Evolutionary conservation across 2,329 filamentous ascomycete species (phyloP).

Genomic region (Pestalotiopsis sp.): DNA sequence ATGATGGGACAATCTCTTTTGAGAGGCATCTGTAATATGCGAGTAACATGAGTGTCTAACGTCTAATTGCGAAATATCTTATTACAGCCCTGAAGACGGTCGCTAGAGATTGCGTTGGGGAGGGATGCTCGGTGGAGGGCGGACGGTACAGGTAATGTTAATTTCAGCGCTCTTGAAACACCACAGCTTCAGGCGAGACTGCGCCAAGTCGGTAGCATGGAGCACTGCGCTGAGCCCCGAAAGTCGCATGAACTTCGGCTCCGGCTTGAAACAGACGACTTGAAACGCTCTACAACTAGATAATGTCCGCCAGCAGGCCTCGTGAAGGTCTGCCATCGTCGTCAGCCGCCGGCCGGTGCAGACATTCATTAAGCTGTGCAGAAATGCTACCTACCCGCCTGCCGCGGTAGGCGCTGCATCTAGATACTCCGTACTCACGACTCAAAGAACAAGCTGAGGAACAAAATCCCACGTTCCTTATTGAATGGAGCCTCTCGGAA

Average conservation of each 20-base stretch:
- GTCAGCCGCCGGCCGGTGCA: not conserved
- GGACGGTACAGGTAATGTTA: conserved; percentile 2
- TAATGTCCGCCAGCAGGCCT: not conserved
- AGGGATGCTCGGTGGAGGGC: not conserved
- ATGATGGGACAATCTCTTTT: not conserved
- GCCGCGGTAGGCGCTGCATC: not conserved
- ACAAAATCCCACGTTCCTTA: not conserved
- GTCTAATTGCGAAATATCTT: not conserved
- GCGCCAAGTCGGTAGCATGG: conserved; percentile 2
- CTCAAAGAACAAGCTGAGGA: not conserved
- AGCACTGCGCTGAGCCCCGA: not conserved
- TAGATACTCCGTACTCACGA: not conserved
- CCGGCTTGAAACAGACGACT: conserved; percentile 7
- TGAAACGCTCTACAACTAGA: not conserved
- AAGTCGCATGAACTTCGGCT: conserved; percentile 2
- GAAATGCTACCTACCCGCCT: not conserved
- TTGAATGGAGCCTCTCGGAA: not conserved
- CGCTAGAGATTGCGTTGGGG: not conserved
- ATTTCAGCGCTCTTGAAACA: conserved; percentile 5
- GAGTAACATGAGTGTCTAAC: not conserved
- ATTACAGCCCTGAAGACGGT: not conserved
- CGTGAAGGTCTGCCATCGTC: not conserved
- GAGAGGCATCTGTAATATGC: not conserved
- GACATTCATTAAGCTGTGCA: too few relatives aligned
- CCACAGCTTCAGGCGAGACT: conserved; percentile 5